Evolutionary conservation across 257 asterid genomes (phyloP).

Genomic region (Fraxinus cuspidata): DNA sequence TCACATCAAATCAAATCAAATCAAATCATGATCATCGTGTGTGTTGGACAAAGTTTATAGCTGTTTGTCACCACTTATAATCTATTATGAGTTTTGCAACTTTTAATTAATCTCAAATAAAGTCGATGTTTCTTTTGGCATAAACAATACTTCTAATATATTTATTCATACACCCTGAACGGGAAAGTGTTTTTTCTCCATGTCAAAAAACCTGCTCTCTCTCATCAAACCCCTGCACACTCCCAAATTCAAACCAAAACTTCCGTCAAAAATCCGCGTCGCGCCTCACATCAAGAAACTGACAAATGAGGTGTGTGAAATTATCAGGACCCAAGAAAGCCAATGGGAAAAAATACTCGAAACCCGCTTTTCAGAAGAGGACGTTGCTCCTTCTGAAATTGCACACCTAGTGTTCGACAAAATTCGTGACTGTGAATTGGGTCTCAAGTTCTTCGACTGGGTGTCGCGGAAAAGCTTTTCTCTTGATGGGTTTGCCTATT

Average conservation of each 20-base stretch:
- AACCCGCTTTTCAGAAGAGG: conserved; percentile 57
- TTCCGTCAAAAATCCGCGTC: conserved; percentile 26
- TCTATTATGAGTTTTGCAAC: too few species aligned
- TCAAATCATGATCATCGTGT: too few species aligned
- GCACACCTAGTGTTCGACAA: conserved; percentile 90
- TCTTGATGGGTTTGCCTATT: conserved; percentile 71
- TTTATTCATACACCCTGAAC: too few species aligned
- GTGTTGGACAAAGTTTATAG: too few species aligned
- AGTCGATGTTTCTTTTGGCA: too few species aligned
- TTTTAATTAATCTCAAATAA: too few species aligned
- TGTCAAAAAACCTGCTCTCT: conserved; percentile 71
- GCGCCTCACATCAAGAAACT: conserved; percentile 48
- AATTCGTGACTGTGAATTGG: conserved; percentile 69
- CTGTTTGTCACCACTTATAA: too few species aligned
- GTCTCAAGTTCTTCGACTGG: conserved; percentile 73
- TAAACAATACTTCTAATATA: too few species aligned
- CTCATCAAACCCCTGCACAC: conserved; percentile 63
- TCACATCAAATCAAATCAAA: not conserved
- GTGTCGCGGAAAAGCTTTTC: conserved; percentile 44
- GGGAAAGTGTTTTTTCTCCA: conserved; percentile 3
- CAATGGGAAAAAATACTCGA: conserved; percentile 65
- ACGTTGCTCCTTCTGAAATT: conserved; percentile 63
- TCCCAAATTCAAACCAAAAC: conserved; percentile 43
- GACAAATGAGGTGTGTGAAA: conserved; percentile 55
- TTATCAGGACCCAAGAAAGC: conserved; percentile 51